A percentile compares a stretch with the other conserved stretches of the same genome.
These are phyloP conservation scores for Colletotrichum viniferum DNA, from an alignment of 2,329 filamentous ascomycete species.

Conservation along the genomic window DNA sequence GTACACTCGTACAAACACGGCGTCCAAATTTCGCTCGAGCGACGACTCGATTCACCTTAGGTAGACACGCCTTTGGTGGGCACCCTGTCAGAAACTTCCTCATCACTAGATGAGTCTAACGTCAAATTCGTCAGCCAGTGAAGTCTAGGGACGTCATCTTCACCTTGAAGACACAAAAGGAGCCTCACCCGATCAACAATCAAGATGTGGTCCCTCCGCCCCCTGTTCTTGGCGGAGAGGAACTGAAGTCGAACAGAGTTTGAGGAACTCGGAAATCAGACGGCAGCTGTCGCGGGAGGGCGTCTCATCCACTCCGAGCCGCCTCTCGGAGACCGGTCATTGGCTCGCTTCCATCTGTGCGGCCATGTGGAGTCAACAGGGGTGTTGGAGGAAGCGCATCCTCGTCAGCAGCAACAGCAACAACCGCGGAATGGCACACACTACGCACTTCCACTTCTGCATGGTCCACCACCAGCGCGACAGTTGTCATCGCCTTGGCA, in stretches of 20 bases:
- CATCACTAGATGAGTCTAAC: not conserved
- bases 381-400: not conserved
- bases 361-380: not conserved
- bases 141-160: not conserved
- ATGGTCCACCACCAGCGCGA: not conserved
- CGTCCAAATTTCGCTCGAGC: fast-evolving
- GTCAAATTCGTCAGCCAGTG: not conserved
- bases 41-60: fast-evolving
- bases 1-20: not conserved
- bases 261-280: slow-evolving; percentile 18
- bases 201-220: slow-evolving; percentile 3
- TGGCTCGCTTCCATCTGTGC: slow-evolving; percentile 3
- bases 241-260: slow-evolving; percentile 17
- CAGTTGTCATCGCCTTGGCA: not conserved
- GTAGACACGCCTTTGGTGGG: not conserved
- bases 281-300: slow-evolving; percentile 17
- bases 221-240: not conserved
- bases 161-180: not conserved
- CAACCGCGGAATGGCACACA: not conserved
- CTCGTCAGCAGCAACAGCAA: not conserved
- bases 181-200: not conserved
- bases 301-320: slow-evolving; percentile 15
- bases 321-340: not conserved
- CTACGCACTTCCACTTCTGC: not conserved
- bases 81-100: not conserved